These are phyloP conservation scores for Adiantum capillusveneris DNA, from an alignment of 75 land plant species.

Conservation along the genomic window DNA sequence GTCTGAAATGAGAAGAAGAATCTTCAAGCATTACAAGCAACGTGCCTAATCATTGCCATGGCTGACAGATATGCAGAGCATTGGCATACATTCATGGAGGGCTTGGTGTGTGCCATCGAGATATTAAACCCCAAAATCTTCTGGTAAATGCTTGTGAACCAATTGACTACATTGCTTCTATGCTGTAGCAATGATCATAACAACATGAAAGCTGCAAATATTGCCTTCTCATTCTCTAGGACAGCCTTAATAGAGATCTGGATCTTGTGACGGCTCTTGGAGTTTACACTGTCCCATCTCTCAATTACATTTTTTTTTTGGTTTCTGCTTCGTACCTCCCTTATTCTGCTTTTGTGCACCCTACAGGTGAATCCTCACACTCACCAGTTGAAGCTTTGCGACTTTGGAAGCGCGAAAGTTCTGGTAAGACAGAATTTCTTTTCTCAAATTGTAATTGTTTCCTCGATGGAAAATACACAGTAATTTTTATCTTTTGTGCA, in stretches of 20 bases:
- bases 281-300: background rate
- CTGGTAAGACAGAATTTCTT: slow-evolving; percentile 41
- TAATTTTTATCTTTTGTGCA: too few relatives aligned
- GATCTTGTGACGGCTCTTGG: too few relatives aligned
- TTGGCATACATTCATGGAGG: slow-evolving; percentile 70
- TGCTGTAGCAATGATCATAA: background rate
- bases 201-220: background rate
- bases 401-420: slow-evolving; percentile 97
- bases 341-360: background rate
- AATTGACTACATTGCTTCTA: background rate
- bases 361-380: slow-evolving; percentile 94
- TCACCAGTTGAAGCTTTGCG: slow-evolving; percentile 94
- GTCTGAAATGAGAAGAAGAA: too few relatives aligned
- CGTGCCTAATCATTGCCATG: too few relatives aligned
- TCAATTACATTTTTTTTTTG: background rate
- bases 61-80: slow-evolving; percentile 59
- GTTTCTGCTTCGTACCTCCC: too few relatives aligned
- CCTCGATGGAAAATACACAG: too few relatives aligned
- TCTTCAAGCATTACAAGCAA: too few relatives aligned
- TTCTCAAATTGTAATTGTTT: background rate
- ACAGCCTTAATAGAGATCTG: too few relatives aligned
- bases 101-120: slow-evolving; percentile 66
- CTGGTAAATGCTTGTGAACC: slow-evolving; percentile 35
- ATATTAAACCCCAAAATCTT: slow-evolving; percentile 82
- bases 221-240: background rate